phyloP scores from a whole-genome alignment of 164 flowering plant species.

The Stephania japonica region DNA sequence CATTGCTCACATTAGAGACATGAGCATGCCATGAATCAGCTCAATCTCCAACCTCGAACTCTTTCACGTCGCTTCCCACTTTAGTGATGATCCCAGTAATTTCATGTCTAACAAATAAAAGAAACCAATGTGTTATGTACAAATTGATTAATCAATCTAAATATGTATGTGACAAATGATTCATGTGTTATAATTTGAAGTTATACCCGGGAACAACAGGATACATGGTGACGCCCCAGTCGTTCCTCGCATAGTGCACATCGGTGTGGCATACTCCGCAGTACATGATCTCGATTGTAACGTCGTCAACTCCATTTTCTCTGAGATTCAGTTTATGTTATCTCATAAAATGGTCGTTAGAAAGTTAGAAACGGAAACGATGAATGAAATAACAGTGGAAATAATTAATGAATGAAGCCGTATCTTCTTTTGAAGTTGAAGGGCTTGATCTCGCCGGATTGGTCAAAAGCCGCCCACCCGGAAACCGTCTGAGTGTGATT shows the following conservation, averaged over 20 bases:
- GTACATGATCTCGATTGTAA: slow-evolving; percentile 52
- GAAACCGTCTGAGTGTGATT: slow-evolving; percentile 55
- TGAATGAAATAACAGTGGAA: too few relatives aligned
- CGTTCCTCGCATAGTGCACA: slow-evolving; percentile 50
- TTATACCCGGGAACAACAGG: slow-evolving; percentile 78
- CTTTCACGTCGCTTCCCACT: slow-evolving; percentile 46
- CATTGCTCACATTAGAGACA: slow-evolving; percentile 61
- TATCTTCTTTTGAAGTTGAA: slow-evolving; percentile 64
- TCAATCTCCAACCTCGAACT: slow-evolving; percentile 52
- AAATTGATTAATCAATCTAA: too few relatives aligned
- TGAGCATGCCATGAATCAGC: slow-evolving; percentile 59
- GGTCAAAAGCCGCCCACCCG: slow-evolving; percentile 70
- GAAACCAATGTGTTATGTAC: too few relatives aligned
- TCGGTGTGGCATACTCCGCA: slow-evolving; percentile 87
- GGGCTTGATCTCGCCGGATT: slow-evolving; percentile 54
- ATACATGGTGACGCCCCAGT: slow-evolving; percentile 74
- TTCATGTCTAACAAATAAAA: slow-evolving; percentile 42
- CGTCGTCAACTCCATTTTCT: slow-evolving; percentile 58
- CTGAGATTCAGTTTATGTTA: slow-evolving; percentile 20
- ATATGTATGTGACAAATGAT: too few relatives aligned
- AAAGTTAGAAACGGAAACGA: neutral
- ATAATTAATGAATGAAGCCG: neutral
- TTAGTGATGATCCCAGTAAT: slow-evolving; percentile 51
- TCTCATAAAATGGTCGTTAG: neutral
- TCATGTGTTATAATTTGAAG: neutral